phyloP scores from a whole-genome alignment of 345 rosid genomes.

The Balakata baccata region DNA sequence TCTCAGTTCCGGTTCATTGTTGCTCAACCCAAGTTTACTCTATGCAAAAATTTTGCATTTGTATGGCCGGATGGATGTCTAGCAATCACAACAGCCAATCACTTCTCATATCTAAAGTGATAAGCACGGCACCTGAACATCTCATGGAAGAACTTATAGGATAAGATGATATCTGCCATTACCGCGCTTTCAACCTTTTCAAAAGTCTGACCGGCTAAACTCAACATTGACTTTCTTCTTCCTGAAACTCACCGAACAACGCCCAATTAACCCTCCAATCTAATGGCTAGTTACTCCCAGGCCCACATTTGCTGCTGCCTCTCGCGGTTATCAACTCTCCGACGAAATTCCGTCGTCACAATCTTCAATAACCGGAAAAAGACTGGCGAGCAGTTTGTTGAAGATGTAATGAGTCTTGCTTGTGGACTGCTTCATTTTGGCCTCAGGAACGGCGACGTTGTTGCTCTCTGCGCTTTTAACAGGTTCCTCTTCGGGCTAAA shows the following conservation, averaged over 20 bases:
- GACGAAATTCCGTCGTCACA: slow-evolving; percentile 40
- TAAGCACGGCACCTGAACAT: background rate
- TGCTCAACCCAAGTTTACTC: too few species aligned
- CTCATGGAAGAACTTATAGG: background rate
- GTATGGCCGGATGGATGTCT: background rate
- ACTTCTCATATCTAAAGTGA: background rate
- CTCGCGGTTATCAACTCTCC: slow-evolving; percentile 46
- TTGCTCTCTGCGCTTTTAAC: slow-evolving; percentile 66
- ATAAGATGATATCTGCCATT: background rate
- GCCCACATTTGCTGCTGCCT: slow-evolving; percentile 76
- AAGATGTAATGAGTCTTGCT: slow-evolving; percentile 47
- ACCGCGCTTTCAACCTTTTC: background rate
- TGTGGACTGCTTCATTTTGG: slow-evolving; percentile 47
- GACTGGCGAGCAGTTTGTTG: slow-evolving; percentile 58
- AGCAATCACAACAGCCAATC: slow-evolving; percentile 1
- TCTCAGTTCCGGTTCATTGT: too few species aligned
- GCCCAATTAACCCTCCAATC: background rate
- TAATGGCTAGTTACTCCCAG: slow-evolving; percentile 51
- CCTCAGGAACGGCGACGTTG: slow-evolving; percentile 52
- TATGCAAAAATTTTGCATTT: too few species aligned
- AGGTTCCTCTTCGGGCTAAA: slow-evolving; percentile 37
- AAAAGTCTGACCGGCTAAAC: background rate
- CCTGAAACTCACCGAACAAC: background rate
- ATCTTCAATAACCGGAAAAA: slow-evolving; percentile 42
- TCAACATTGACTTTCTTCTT: background rate